Conservation (phyloP, 2,329 filamentous ascomycete genomes). For the Raffaelea deltoideospora region DNA sequence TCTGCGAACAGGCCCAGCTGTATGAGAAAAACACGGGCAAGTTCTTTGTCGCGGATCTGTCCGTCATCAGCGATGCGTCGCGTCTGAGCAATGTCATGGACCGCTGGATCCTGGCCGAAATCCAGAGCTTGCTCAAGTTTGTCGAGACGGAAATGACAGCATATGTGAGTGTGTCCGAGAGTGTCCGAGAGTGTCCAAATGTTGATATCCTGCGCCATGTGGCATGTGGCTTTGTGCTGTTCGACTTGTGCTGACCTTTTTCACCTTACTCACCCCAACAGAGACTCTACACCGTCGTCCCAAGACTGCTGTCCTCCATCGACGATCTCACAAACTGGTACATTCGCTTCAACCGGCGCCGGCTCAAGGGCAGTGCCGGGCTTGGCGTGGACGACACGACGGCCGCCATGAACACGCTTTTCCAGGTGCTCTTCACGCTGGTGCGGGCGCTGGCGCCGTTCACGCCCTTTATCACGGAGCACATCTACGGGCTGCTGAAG, state of each 20-base stretch:
- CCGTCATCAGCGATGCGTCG: slow-evolving; percentile 18
- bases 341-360: slow-evolving; percentile 83
- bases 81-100: slow-evolving; percentile 72
- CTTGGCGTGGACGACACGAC: slow-evolving; percentile 70
- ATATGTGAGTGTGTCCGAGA: slow-evolving; percentile 4
- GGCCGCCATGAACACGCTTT: slow-evolving; percentile 85
- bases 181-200: too few species aligned
- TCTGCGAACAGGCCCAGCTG: slow-evolving; percentile 72
- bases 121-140: slow-evolving; percentile 79
- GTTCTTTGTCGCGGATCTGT: slow-evolving; percentile 66
- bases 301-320: slow-evolving; percentile 65
- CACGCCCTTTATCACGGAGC: slow-evolving; percentile 89
- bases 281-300: slow-evolving; percentile 78
- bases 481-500: slow-evolving; percentile 74
- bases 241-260: not conserved
- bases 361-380: slow-evolving; percentile 80
- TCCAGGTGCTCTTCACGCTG: slow-evolving; percentile 83
- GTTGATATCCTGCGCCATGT: too few species aligned
- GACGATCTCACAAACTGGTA: slow-evolving; percentile 90
- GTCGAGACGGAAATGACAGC: slow-evolving; percentile 77
- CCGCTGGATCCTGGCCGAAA: slow-evolving; percentile 84
- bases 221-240: not conserved
- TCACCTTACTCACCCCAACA: slow-evolving; percentile 5
- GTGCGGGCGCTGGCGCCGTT: slow-evolving; percentile 84
- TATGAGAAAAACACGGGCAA: slow-evolving; percentile 72